Percentiles rank a stretch among this genome's conserved stretches.
Conservation (phyloP, 257 asterid species). For the Marsdenia floribunda region DNA sequence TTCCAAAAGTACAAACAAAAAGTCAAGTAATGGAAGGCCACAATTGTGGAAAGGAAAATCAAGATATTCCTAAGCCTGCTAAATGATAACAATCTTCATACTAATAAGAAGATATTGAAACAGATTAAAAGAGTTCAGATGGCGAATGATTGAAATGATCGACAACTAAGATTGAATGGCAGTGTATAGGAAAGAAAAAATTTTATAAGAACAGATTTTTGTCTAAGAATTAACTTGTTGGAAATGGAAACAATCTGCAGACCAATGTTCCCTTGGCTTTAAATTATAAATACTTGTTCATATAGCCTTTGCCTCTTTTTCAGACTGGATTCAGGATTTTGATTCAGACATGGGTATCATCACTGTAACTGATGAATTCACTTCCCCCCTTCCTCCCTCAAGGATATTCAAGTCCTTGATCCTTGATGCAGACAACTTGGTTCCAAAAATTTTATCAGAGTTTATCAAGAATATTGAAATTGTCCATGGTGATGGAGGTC, state of each 20-base stretch:
- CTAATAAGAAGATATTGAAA: neutral
- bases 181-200: too few relatives aligned
- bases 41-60: neutral
- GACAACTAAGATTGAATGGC: too few relatives aligned
- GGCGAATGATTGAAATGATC: too few relatives aligned
- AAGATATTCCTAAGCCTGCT: neutral
- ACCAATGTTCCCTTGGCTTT: neutral
- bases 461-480: conserved; percentile 36
- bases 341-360: conserved; percentile 23
- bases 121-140: too few relatives aligned
- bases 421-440: conserved; percentile 37
- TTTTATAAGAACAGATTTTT: too few relatives aligned
- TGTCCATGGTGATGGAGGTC: conserved; percentile 42
- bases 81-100: neutral
- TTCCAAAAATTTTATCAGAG: conserved; percentile 43
- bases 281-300: conserved; percentile 1
- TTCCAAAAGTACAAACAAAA: neutral
- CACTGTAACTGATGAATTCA: conserved; percentile 26
- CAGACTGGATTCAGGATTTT: neutral
- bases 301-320: neutral
- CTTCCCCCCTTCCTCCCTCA: conserved; percentile 24
- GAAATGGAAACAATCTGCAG: neutral
- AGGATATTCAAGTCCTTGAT: conserved; percentile 39
- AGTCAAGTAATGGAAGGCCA: neutral
- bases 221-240: neutral